These are phyloP conservation scores for Pestalotiopsis sp. DNA, from an alignment of 2,329 filamentous ascomycete species.

Conservation along the genomic window DNA sequence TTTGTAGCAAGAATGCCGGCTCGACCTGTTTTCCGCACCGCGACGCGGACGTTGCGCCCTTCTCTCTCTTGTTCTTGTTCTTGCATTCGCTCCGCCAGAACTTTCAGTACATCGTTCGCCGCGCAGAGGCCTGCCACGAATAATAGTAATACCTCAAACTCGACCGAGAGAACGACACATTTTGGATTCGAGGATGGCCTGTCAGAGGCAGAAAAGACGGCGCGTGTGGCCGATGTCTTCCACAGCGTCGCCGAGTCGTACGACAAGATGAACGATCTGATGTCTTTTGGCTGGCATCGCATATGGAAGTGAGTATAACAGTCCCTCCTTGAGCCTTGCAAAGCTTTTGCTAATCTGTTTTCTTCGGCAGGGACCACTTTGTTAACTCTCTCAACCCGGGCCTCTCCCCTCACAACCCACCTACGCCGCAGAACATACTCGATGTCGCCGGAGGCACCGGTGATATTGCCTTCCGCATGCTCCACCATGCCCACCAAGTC, in stretches of 20 bases:
- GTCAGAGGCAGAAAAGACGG: conserved; percentile 73
- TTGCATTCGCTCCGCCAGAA: conserved; percentile 15
- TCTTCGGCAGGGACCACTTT: conserved; percentile 75
- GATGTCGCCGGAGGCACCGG: conserved; percentile 97
- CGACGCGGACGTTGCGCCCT: conserved; percentile 20
- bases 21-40: conserved; percentile 26
- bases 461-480: conserved; percentile 95
- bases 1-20: conserved; percentile 25
- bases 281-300: conserved; percentile 96
- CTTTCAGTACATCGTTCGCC: conserved; percentile 24
- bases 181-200: conserved; percentile 85
- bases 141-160: conserved; percentile 18
- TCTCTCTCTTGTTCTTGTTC: conserved; percentile 9
- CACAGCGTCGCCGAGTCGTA: conserved; percentile 93
- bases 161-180: conserved; percentile 68
- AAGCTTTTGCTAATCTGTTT: neutral
- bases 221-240: conserved; percentile 82
- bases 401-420: conserved; percentile 45
- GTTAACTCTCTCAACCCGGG: conserved; percentile 90
- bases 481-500: conserved; percentile 81
- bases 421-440: conserved; percentile 71
- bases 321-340: neutral
- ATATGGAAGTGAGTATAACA: conserved; percentile 74
- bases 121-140: conserved; percentile 20
- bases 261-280: conserved; percentile 98